A percentile compares a stretch with the other conserved stretches of the same genome.
Evolutionary conservation across 805 yeast genomes (phyloP).

Genomic region (Tetrapisispora arboricola): DNA sequence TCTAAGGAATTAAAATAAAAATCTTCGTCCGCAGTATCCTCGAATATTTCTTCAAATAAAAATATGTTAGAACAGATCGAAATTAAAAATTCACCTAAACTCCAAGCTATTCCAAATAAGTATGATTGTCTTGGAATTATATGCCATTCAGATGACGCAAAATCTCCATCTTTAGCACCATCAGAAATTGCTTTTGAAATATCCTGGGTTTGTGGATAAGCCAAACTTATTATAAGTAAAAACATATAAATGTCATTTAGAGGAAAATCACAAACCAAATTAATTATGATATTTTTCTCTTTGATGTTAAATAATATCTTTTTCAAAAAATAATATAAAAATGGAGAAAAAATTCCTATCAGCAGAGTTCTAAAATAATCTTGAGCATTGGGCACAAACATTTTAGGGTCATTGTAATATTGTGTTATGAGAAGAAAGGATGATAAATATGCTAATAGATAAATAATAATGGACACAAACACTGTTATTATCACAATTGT

Average conservation of each 20-base stretch:
- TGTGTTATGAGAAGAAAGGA: constrained; percentile 16
- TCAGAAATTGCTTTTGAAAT: neutral
- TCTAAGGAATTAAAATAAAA: neutral
- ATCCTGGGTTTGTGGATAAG: constrained; percentile 33
- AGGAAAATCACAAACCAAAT: constrained; percentile 25
- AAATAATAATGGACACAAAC: constrained; percentile 9
- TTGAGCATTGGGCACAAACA: constrained; percentile 30
- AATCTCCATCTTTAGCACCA: constrained; percentile 1
- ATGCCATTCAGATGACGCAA: constrained; percentile 27
- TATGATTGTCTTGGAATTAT: constrained; percentile 33
- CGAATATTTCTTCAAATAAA: constrained; percentile 18
- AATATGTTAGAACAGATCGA: constrained; percentile 19
- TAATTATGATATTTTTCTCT: constrained; percentile 21
- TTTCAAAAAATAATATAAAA: constrained; percentile 26
- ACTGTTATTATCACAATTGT: constrained; percentile 13
- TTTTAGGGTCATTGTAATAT: constrained; percentile 18
- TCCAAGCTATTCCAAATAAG: constrained; percentile 32
- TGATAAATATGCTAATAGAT: constrained; percentile 12
- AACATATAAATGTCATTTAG: constrained; percentile 31
- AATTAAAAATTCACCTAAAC: constrained; percentile 26
- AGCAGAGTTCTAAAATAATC: constrained; percentile 33
- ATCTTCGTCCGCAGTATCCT: neutral
- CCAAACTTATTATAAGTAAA: constrained; percentile 28
- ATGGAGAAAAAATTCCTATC: constrained; percentile 29
- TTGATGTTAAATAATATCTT: constrained; percentile 22